Evolutionary conservation across 2,329 filamentous ascomycete genomes (phyloP).

Genomic region (Talaromyces amestolkiae): DNA sequence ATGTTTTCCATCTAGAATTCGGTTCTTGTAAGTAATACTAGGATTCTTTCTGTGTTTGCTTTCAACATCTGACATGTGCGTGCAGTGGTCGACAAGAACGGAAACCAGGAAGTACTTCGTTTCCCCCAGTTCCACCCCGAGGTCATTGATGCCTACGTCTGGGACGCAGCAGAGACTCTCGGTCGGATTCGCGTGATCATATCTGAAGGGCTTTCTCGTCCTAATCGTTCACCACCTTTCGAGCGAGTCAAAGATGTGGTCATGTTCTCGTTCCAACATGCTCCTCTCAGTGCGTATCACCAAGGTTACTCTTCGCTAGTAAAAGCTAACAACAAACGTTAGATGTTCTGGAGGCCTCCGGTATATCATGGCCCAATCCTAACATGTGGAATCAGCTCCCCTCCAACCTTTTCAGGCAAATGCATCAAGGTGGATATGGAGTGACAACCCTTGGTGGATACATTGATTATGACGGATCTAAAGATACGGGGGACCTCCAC

Average conservation of each 20-base stretch:
- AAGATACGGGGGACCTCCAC: constrained; percentile 56
- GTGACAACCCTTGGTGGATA: constrained; percentile 3
- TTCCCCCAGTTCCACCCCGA: constrained; percentile 73
- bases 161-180: constrained; percentile 67
- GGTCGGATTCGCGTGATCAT: constrained; percentile 76
- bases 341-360: constrained; percentile 71
- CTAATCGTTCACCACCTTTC: constrained; percentile 50
- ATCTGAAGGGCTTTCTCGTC: constrained; percentile 66
- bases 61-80: neutral
- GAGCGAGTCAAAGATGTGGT: constrained; percentile 70
- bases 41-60: constrained; percentile 19
- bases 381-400: constrained; percentile 62
- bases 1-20: constrained; percentile 27
- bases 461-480: constrained; percentile 32
- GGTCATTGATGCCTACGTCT: constrained; percentile 66
- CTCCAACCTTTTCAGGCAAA: constrained; percentile 36
- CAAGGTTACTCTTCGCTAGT: neutral
- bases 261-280: constrained; percentile 81
- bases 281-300: constrained; percentile 62
- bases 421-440: constrained; percentile 20
- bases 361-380: constrained; percentile 77
- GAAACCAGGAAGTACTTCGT: constrained; percentile 59
- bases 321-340: constrained; percentile 4
- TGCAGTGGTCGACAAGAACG: constrained; percentile 52
- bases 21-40: constrained; percentile 33